Conservation (phyloP, 257 asterid species). For the Capsicum pubescens region DNA sequence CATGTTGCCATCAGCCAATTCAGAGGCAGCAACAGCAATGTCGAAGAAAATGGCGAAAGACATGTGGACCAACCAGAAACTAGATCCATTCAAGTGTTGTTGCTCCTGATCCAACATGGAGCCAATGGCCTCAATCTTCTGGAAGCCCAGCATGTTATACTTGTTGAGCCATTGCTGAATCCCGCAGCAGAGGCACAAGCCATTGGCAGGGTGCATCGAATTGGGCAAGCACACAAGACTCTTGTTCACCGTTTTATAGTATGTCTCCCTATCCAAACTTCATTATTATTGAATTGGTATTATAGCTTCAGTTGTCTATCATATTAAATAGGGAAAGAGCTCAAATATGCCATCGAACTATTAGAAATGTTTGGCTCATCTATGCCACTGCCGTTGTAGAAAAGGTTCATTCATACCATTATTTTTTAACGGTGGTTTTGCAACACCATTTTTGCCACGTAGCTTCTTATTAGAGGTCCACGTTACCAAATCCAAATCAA, state of each 20-base stretch:
- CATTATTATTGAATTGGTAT: constrained; percentile 11
- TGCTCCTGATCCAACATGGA: constrained; percentile 90
- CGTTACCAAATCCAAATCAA: no score
- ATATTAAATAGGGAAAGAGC: no score
- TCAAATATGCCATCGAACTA: no score
- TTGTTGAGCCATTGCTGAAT: constrained; percentile 90
- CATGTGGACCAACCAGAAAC: constrained; percentile 41
- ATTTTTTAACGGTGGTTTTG: no score
- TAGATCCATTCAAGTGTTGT: constrained; percentile 68
- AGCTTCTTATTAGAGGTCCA: no score
- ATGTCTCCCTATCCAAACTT: constrained; percentile 38
- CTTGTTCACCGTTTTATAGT: constrained; percentile 94
- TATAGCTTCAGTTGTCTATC: not conserved
- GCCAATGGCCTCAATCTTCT: constrained; percentile 95
- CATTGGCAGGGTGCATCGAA: constrained; percentile 94
- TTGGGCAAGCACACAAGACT: constrained; percentile 86
- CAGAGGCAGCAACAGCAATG: constrained; percentile 57
- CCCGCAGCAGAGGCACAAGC: constrained; percentile 99
- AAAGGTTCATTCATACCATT: no score
- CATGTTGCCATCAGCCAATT: constrained; percentile 81
- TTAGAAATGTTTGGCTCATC: no score
- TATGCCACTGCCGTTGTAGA: no score
- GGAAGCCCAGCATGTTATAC: constrained; percentile 96
- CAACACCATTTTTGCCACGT: no score
- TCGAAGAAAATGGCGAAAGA: constrained; percentile 44